Evolutionary conservation across 176 grass and related monocot genomes (phyloP), one percentile per base, ranked within the genome.

Genomic region (Oryza longistaminata): DNA sequence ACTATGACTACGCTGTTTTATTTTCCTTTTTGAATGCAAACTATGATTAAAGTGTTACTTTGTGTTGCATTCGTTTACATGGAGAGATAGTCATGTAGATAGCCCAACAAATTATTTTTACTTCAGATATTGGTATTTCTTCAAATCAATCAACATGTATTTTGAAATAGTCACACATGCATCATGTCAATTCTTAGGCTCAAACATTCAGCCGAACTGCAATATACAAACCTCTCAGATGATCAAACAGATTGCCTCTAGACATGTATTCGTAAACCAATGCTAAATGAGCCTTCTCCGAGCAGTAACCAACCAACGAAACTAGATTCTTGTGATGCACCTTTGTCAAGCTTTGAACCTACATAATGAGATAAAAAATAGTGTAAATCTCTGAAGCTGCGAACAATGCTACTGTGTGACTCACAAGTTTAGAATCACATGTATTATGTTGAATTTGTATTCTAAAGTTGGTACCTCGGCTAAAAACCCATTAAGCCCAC

Each of bases 191-290:
- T 15, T 53, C 16, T 37, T 37, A 37, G 5, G 35, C 35, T 37
- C 35, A 37, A 6, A 53, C 2, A 7, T 5, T 16, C 48, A 50
- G 1, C 6, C 14, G 4, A 50, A 2, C 15, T 17, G 50, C 16
- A 53, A 19, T 19, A 7, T 14, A 53, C 50, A 53, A 53, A 53
- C 50, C 50, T 53, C 79, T 82, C 19, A 87, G 13, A 48, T 70
- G 37, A 48, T 87, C 71, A 61, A 15, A 76, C 62, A 81, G 45
- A 55, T 12, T 84, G 19, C 82, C 82, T 19, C 15, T 12, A 75
- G 58, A 66, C 77, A 86, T 46, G 22, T 87, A 33, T 16, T 87
- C 77, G 31, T 87, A 81, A 81, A 81, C 79, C 26, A 87, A 49
- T 10, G 85, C 85, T 64, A 87, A 75, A 11, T 69, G 64, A 34